Evolutionary conservation across 768 basidiomycete genomes (phyloP), one percentile per base, ranked within the genome.

Genomic region (Lyophyllum decastes): DNA sequence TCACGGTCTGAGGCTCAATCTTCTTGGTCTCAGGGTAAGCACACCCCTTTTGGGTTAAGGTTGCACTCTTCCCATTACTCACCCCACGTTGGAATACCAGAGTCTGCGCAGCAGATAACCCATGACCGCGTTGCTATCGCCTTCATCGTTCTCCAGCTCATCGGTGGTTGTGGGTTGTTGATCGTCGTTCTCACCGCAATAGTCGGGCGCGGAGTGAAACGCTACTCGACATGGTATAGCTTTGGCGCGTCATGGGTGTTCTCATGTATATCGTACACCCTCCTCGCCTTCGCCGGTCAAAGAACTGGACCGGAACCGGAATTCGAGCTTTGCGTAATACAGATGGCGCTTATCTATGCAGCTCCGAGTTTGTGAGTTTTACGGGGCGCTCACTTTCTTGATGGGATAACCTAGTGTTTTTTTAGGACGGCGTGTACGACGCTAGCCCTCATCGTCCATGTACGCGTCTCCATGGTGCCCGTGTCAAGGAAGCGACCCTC

Each of bases 181-280:
- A 34, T 72, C 43, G 60, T 72, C 43, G 35, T 70, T 27, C 47
- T 69, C 40, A 74, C 73, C 11, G 71, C 72, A 0, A 17, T 63
- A 14, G 33, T 64, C 17, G 66, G 67, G 22, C 66, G 50, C n/a
- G 51, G 48, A 11, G 65, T 74, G 52, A 70, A 70, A 38, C 67
- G 71, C 47, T 67, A 68, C 55, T 54, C 68, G n/a, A 72, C 72
- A 1, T 75, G 70, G 72, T 72, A 72, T 55, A 70, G 67, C 52
- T 73, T 75, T 55, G 61, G 63, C 26, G 41, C 54, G 5, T 66
- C 68, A 21, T 75, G 72, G 72, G 68, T 72, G 30, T 16, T 72
- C 34, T 72, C 70, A 3, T 61, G 61, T 24, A 34, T 69, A 21
- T 72, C 68, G 12, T 75, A 73, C 45, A 68, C 68, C n/a, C 61